Evolutionary conservation across 192 early-diverging fungal species (phyloP).

Genomic region (Backusella circina): DNA sequence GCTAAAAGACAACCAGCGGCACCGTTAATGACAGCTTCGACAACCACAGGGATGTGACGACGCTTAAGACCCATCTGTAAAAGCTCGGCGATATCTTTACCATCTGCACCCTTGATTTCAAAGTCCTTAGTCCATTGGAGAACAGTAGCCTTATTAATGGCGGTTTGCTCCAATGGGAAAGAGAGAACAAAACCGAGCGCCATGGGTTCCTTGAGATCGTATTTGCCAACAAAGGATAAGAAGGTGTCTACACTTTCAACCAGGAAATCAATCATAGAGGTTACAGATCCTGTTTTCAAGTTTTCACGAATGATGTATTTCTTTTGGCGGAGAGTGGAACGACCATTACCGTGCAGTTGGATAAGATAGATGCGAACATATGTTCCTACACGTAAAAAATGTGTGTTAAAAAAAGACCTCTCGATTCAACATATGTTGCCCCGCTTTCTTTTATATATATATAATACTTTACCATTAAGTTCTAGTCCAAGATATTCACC

Average conservation of each 20-base stretch:
- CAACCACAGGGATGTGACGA: conserved; percentile 67
- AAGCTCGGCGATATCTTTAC: conserved; percentile 76
- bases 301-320: conserved; percentile 53
- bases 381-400: conserved; percentile 7
- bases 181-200: conserved; percentile 90
- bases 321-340: conserved; percentile 49
- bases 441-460: too few species aligned
- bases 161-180: conserved; percentile 85
- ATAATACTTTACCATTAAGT: conserved; percentile 68
- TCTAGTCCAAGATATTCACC: conserved; percentile 82
- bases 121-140: conserved; percentile 93
- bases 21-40: conserved; percentile 91
- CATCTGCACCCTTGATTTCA: conserved; percentile 66
- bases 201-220: conserved; percentile 25
- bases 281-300: conserved; percentile 36
- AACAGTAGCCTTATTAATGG: conserved; percentile 61
- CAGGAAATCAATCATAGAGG: conserved; percentile 69
- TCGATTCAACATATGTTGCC: too few species aligned
- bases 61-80: conserved; percentile 74
- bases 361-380: conserved; percentile 26
- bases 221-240: conserved; percentile 39
- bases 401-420: not conserved
- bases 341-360: conserved; percentile 51
- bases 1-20: conserved; percentile 88
- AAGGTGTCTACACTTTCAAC: conserved; percentile 82